phyloP scores from a whole-genome alignment of 140 eudicot genomes.

The Bidens hawaiensis region DNA sequence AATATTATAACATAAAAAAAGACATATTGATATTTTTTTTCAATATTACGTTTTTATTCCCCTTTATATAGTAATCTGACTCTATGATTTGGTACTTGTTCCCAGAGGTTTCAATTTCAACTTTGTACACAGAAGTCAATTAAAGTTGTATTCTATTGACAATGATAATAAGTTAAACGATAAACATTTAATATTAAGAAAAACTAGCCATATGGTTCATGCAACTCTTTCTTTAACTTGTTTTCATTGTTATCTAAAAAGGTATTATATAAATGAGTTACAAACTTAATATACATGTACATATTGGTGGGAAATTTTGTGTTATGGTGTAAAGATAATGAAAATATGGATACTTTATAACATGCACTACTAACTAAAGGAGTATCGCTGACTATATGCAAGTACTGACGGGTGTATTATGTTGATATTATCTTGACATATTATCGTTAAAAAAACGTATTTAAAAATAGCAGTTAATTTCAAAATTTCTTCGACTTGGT shows the following conservation, averaged over 20 bases:
- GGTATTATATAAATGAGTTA: neutral
- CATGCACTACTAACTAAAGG: too few relatives aligned
- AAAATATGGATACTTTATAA: too few relatives aligned
- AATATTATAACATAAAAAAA: too few relatives aligned
- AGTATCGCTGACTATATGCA: too few relatives aligned
- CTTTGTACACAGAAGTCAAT: neutral
- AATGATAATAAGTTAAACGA: neutral
- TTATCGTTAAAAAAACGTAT: too few relatives aligned
- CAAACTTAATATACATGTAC: neutral
- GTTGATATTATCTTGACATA: too few relatives aligned
- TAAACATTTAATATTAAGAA: neutral
- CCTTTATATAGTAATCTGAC: too few relatives aligned
- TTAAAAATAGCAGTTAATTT: too few relatives aligned
- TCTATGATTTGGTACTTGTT: neutral
- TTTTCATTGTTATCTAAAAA: neutral
- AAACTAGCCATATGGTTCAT: neutral
- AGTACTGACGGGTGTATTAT: too few relatives aligned
- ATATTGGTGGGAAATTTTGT: neutral
- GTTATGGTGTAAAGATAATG: neutral
- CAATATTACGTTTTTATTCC: too few relatives aligned
- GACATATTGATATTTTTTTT: too few relatives aligned
- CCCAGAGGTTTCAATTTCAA: neutral
- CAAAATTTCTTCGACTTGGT: too few relatives aligned
- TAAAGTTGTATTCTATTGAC: neutral
- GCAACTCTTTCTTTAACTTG: neutral